phyloP scores from a whole-genome alignment of 1,139 yeast species.

The Magnusiomyces magnusii region DNA sequence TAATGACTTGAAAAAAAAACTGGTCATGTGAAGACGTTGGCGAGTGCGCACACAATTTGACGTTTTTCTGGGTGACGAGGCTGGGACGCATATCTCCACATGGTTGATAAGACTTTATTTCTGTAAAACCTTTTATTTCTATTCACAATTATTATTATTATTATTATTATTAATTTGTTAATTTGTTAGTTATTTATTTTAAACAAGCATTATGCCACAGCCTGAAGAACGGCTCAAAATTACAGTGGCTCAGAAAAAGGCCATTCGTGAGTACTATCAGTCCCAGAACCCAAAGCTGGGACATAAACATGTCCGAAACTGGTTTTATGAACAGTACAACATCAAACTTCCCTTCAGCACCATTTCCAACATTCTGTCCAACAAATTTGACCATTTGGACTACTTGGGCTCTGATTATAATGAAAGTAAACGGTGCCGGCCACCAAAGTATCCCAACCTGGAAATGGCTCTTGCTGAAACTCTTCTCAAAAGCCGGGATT shows the following conservation, averaged over 20 bases:
- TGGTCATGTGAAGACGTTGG: no score
- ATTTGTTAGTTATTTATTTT: no score
- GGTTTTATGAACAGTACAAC: conserved; percentile 14
- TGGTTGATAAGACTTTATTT: no score
- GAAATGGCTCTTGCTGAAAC: conserved; percentile 15
- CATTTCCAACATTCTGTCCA: conserved; percentile 16
- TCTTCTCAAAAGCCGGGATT: conserved; percentile 9
- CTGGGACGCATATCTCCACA: no score
- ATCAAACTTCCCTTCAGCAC: conserved; percentile 15
- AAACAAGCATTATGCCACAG: conserved; percentile 15
- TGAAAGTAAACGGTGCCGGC: conserved; percentile 14
- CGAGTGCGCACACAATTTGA: no score
- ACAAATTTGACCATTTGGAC: conserved; percentile 15
- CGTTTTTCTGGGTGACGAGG: no score
- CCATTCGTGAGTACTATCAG: conserved; percentile 13
- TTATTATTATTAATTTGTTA: no score
- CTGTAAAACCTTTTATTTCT: no score
- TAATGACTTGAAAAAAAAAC: no score
- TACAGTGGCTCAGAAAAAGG: conserved; percentile 17
- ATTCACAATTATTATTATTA: no score
- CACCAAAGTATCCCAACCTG: conserved; percentile 16
- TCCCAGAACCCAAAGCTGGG: conserved; percentile 12
- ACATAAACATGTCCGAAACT: conserved; percentile 14
- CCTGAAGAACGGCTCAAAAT: conserved; percentile 16
- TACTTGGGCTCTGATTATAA: conserved; percentile 13